Percentiles rank a stretch among this genome's conserved stretches.
Evolutionary conservation across 192 early-diverging fungal species (phyloP).

Genomic region (Coemansia sp.): DNA sequence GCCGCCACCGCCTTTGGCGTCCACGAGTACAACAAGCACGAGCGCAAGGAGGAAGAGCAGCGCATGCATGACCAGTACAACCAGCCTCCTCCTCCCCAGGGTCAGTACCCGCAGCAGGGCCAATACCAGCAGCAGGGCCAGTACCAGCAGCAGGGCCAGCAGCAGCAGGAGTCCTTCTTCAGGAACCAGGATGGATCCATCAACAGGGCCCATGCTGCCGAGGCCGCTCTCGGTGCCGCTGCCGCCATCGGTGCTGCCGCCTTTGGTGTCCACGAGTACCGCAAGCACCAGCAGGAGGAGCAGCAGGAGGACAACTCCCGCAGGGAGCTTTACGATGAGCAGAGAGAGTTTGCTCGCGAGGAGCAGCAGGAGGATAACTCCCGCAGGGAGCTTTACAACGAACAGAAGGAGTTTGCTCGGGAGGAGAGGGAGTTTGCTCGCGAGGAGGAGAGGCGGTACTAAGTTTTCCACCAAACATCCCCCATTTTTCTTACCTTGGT

Average conservation of each 20-base stretch:
- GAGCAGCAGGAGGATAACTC: slow-evolving; percentile 9
- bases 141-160: slow-evolving; percentile 6
- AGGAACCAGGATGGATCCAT: slow-evolving; percentile 21
- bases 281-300: slow-evolving; percentile 20
- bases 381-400: background rate
- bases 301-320: background rate
- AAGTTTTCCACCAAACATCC: too few relatives aligned
- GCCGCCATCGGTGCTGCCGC: slow-evolving; percentile 9
- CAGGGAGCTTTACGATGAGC: background rate
- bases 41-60: slow-evolving; percentile 2
- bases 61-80: background rate
- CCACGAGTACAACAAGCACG: slow-evolving; percentile 16
- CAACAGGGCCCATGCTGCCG: slow-evolving; percentile 18
- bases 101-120: slow-evolving; percentile 7
- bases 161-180: slow-evolving; percentile 23
- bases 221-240: slow-evolving; percentile 3
- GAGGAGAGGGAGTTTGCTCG: too few relatives aligned
- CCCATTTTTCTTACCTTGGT: too few relatives aligned
- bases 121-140: background rate
- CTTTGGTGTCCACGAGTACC: slow-evolving; percentile 20
- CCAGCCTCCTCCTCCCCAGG: background rate
- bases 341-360: slow-evolving; percentile 1
- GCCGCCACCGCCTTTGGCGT: background rate
- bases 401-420: background rate
- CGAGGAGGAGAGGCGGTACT: slow-evolving; percentile 4